Evolutionary conservation across 306 rosid genomes (phyloP), one percentile per base, ranked within the genome.

Genomic region (Nissolia schottii): DNA sequence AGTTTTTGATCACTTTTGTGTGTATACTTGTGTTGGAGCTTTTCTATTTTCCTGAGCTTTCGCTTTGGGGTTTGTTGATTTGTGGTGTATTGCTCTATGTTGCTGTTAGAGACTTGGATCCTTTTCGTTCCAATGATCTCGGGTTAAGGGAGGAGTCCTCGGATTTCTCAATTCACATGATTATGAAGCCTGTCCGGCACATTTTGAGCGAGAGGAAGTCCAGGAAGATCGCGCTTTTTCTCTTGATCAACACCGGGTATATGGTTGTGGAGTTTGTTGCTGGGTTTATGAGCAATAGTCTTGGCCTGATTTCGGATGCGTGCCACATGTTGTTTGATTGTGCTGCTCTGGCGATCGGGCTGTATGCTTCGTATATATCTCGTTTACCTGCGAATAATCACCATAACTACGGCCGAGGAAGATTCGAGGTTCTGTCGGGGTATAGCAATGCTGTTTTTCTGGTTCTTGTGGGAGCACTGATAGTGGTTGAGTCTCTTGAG

Each of bases 261-360:
- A 92, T 92, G 98, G 81, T 90, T 80, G 98, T 92, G 83, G 98
- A 92, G 34, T 92, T 92, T 77, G 86, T 81, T 82, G 96, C 83
- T 11, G 98, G 96, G 46, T 92, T 92, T 67, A 88, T 90, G 98
- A 88, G 98, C 82, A 92, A 92, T 77, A 92, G 98, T 82, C 88
- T 92, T 67, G 98, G 98, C 13, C 79, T 92, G 71, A 92, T 92
- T 71, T 88, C 98, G 3, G 98, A 92, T 85, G 98, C 96, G 0
- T 92, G 98, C 64, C 98, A 93, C 76, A 93, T 93, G 98, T 79
- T 93, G 88, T 93, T 93, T 80, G 98, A 93, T 77, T 93, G 98
- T 85, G 98, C 96, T 83, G 98, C 98, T 62, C 77, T 93, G 80
- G 97, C 98, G 6, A 89, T 93, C 79, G 98, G 98, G 67, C 55